phyloP scores from a whole-genome alignment of 192 early-diverging fungal species.

The Linnemannia exigua region DNA sequence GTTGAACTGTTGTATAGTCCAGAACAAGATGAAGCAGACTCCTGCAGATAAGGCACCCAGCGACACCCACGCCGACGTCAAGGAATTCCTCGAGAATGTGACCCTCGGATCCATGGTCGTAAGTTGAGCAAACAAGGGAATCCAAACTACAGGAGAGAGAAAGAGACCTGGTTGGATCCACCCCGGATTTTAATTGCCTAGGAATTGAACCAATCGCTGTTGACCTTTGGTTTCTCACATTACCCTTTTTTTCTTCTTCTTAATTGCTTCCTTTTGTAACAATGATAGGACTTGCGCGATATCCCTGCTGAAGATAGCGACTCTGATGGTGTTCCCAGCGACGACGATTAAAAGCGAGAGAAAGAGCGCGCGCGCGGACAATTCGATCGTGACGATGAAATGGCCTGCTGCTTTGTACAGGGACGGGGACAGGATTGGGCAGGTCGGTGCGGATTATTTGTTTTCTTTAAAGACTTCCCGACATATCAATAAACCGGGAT shows the following conservation, averaged over 20 bases:
- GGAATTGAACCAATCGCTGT: not conserved
- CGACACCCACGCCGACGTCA: constrained; percentile 24
- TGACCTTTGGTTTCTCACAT: not conserved
- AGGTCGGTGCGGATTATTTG: not conserved
- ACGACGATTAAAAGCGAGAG: constrained; percentile 10
- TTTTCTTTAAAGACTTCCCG: not conserved
- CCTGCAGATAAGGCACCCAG: constrained; percentile 17
- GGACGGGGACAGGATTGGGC: too few relatives aligned
- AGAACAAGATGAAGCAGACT: constrained; percentile 28
- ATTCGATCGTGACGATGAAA: not conserved
- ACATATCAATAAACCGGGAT: not conserved
- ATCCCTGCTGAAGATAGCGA: constrained; percentile 5
- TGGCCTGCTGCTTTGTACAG: not conserved
- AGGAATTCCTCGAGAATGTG: constrained; percentile 13
- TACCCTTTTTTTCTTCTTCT: not conserved
- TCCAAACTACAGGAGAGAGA: not conserved
- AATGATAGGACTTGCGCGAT: constrained; percentile 8
- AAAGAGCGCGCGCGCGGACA: not conserved
- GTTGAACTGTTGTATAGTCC: constrained; percentile 9
- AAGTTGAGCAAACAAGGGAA: not conserved
- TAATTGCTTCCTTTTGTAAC: not conserved
- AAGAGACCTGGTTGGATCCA: not conserved
- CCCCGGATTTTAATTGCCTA: not conserved
- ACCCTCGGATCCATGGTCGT: not conserved
- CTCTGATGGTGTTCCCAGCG: constrained; percentile 14